phyloP scores from a whole-genome alignment of 768 basidiomycete genomes.

The Chalciporus sphaerocephalus region DNA sequence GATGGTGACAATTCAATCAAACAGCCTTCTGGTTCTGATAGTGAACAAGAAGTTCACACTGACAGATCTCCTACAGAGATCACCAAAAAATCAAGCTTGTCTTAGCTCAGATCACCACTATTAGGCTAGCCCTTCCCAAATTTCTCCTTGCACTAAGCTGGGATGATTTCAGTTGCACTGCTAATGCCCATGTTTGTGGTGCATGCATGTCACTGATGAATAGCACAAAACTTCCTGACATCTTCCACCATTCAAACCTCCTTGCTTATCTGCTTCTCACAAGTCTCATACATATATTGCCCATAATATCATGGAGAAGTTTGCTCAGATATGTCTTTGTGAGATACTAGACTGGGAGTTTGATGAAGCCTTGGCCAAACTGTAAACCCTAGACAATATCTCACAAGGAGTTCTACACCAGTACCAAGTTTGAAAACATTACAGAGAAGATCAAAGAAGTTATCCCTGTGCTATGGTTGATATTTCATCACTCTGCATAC shows the following conservation, averaged over 20 bases:
- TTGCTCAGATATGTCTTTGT: conserved; percentile 16
- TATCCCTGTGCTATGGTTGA: conserved; percentile 14
- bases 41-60: no score
- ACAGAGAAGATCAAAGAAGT: conserved; percentile 2
- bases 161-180: conserved; percentile 14
- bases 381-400: conserved; percentile 13
- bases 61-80: no score
- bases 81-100: no score
- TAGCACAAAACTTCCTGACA: conserved; percentile 18
- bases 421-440: conserved; percentile 8
- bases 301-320: conserved; percentile 16
- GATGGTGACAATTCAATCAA: no score
- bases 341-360: conserved; percentile 16
- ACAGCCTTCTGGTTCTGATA: no score
- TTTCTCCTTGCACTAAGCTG: conserved; percentile 10
- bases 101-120: no score
- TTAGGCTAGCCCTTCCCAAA: no score
- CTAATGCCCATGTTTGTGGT: conserved; percentile 6
- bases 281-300: conserved; percentile 19
- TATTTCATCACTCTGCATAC: conserved; percentile 9
- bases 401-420: conserved; percentile 17
- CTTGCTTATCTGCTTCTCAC: conserved; percentile 8
- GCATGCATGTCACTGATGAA: conserved; percentile 16
- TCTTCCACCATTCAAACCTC: conserved; percentile 27
- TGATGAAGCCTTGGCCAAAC: conserved; percentile 1